Conservation (phyloP, 176 grass and related monocot species). For the Triticum timopheevii region DNA sequence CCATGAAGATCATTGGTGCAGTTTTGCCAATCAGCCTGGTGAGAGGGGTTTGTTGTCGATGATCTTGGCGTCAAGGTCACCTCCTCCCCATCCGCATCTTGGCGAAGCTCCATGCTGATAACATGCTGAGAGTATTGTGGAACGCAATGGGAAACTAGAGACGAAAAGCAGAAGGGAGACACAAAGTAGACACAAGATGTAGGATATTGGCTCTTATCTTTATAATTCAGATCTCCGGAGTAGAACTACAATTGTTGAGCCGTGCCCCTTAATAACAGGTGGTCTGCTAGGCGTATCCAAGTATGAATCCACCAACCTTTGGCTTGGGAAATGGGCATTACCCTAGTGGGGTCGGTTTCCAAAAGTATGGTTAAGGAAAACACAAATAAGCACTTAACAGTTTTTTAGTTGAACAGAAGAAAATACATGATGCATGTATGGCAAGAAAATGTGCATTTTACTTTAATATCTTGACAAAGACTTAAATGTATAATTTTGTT, state of each 20-base stretch:
- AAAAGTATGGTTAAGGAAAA: background rate
- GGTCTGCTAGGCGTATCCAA: background rate
- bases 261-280: too few species aligned
- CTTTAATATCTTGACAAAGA: background rate
- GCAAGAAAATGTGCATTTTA: background rate
- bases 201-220: background rate
- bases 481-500: background rate
- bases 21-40: too few species aligned
- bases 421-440: background rate
- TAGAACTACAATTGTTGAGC: background rate
- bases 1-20: too few species aligned
- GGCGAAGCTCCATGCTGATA: too few species aligned
- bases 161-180: background rate
- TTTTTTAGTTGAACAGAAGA: background rate
- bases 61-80: too few species aligned
- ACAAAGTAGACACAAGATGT: background rate
- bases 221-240: background rate
- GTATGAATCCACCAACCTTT: background rate
- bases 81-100: too few species aligned
- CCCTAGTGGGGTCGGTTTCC: background rate
- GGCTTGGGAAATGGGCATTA: background rate
- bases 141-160: too few species aligned
- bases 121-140: too few species aligned
- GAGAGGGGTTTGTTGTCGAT: too few species aligned
- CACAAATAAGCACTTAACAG: background rate